phyloP scores from a whole-genome alignment of 768 basidiomycete species.

The Panus rudis region DNA sequence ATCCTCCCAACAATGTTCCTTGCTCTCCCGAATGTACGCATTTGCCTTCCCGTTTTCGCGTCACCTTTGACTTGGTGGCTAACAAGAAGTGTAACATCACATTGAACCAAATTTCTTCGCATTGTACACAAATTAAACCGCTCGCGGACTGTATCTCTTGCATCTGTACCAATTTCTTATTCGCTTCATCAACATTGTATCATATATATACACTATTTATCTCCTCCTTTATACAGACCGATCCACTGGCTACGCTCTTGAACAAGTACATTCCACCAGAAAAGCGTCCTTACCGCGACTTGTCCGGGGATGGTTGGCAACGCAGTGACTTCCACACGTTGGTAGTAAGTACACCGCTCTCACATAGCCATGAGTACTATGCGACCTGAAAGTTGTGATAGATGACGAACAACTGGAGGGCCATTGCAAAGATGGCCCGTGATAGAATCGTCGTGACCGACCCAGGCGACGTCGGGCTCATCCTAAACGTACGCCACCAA shows the following conservation, averaged over 20 bases:
- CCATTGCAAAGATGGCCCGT: constrained; percentile 77
- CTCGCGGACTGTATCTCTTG: not conserved
- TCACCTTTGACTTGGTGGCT: constrained; percentile 59
- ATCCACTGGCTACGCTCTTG: constrained; percentile 73
- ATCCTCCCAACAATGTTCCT: constrained; percentile 74
- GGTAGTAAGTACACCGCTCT: constrained; percentile 48
- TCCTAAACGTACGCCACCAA: constrained; percentile 57
- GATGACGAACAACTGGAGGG: constrained; percentile 89
- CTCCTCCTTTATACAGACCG: constrained; percentile 45
- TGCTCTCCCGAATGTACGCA: constrained; percentile 85
- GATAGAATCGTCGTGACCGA: constrained; percentile 67
- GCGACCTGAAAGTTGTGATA: constrained; percentile 20
- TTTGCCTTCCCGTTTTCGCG: constrained; percentile 32
- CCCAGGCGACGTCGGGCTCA: constrained; percentile 56
- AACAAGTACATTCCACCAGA: constrained; percentile 82
- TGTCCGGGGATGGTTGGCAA: constrained; percentile 70
- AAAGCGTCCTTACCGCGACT: constrained; percentile 64
- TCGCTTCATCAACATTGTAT: constrained; percentile 10
- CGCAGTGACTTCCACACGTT: constrained; percentile 68
- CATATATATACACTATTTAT: constrained; percentile 2
- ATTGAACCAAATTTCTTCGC: too few relatives aligned
- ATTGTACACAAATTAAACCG: too few relatives aligned
- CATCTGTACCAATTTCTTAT: not conserved
- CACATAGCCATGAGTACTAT: not conserved
- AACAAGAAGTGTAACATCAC: constrained; percentile 30